Evolutionary conservation across 495 filamentous ascomycete species (phyloP), one percentile per base, ranked within the genome.

Genomic region (Cercophora newfieldiana): DNA sequence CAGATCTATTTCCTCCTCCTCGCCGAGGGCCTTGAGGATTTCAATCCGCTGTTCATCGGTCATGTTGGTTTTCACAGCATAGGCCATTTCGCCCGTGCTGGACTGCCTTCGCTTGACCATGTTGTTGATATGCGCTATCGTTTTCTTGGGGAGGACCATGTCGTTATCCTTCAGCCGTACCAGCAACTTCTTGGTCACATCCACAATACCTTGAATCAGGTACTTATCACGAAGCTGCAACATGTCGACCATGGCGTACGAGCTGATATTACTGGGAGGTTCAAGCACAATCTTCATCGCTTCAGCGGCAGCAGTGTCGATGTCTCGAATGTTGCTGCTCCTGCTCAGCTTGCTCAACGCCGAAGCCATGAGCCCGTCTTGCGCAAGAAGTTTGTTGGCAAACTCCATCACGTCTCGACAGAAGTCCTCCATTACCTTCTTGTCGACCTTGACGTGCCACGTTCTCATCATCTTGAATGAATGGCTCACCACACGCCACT

Each of bases 321-420:
- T 77, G 47, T 77, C 77, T 19, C 37, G 37, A 44, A 44, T 44
- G 37, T 14, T 44, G 12, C 12, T 44, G 4, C 37, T 16, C 10
- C 37, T n/a, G n/a, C n/a, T 74, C 76, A 61, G 78, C 30, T 74
- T 73, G 54, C 77, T 78, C 19, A 94, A 77, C 49, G 90, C 90
- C 60, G 86, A 88, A 0, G 90, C 84, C 71, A 97, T 85, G 47
- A 96, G 84, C 59, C 84, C 87, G 78, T 93, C 94, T 68, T 96
- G 88, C 59, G 90, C 87, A 69, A 98, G 91, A 3, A 97, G 81
- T 22, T 85, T 84, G 71, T 97, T 90, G 2, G 93, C 93, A 69
- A 97, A 91, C 67, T 97, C 90, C 82, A 98, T 98, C 28, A 90
- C 89, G 70, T 97, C 92, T 67, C 95, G 87, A 71, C 91, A 95